phyloP scores from a whole-genome alignment of 148 eudicot genomes.

The Spergularia marina region DNA sequence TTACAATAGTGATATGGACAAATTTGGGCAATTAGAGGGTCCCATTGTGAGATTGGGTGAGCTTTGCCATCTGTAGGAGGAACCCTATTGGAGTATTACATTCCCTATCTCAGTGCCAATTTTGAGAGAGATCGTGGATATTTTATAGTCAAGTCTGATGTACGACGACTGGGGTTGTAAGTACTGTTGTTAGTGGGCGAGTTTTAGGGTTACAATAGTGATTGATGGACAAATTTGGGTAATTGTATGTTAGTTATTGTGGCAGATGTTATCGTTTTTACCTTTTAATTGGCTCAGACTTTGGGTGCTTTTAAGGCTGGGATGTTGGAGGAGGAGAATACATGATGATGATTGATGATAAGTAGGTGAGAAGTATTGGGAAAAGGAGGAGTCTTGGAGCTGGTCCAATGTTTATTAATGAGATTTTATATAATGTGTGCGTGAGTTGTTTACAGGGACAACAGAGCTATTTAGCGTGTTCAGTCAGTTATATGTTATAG shows the following conservation, averaged over 20 bases:
- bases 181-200: background rate
- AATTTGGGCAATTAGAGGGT: background rate
- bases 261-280: background rate
- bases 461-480: background rate
- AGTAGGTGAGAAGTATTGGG: background rate
- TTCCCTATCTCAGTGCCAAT: too few species aligned
- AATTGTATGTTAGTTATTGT: background rate
- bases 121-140: too few species aligned
- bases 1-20: too few species aligned
- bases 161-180: background rate
- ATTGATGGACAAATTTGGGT: background rate
- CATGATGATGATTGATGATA: background rate
- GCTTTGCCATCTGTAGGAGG: too few species aligned
- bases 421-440: background rate
- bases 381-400: too few species aligned
- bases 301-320: background rate
- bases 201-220: background rate
- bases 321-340: background rate
- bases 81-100: too few species aligned
- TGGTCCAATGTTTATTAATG: background rate
- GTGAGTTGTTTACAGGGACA: background rate
- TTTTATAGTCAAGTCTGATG: too few species aligned
- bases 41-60: too few species aligned
- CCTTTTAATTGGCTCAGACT: background rate
- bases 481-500: background rate